Evolutionary conservation across 2,329 filamentous ascomycete genomes (phyloP).

Genomic region (Colletotrichum magnum): DNA sequence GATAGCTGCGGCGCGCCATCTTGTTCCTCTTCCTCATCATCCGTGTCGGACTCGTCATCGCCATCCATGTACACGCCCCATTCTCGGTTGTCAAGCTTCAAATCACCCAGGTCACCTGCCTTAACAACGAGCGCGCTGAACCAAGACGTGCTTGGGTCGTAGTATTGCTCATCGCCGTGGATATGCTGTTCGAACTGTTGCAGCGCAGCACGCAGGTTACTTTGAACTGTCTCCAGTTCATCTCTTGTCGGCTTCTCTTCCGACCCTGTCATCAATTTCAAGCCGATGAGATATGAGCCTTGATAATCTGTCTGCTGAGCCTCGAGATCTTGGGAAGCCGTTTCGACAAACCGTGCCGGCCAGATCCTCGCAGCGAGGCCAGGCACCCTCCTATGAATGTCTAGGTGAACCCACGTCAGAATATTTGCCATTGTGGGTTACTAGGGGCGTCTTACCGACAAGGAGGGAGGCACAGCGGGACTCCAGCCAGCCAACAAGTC

Average conservation of each 20-base stretch:
- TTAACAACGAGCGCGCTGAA: conserved; percentile 59
- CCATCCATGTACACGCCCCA: conserved; percentile 66
- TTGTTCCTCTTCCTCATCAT: conserved; percentile 48
- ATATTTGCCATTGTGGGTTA: background rate
- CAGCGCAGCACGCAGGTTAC: conserved; percentile 59
- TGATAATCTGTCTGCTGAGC: conserved; percentile 63
- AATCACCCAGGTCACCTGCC: conserved; percentile 54
- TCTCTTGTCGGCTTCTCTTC: conserved; percentile 51
- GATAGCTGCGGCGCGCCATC: conserved; percentile 22
- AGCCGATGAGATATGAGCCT: conserved; percentile 73
- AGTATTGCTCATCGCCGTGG: conserved; percentile 61
- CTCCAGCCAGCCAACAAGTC: conserved; percentile 75
- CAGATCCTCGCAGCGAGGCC: conserved; percentile 70
- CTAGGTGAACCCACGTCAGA: conserved; percentile 51
- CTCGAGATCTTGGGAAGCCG: conserved; percentile 42
- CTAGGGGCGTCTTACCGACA: conserved; percentile 60
- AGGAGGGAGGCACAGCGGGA: conserved; percentile 71
- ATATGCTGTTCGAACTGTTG: conserved; percentile 65
- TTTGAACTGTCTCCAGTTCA: conserved; percentile 58
- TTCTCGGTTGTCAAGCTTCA: conserved; percentile 62
- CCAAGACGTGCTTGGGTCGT: conserved; percentile 64
- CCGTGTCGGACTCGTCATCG: conserved; percentile 56
- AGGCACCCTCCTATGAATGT: conserved; percentile 68
- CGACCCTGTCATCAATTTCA: conserved; percentile 54
- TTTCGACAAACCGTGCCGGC: conserved; percentile 71